These are phyloP conservation scores for Colletotrichum kahawae DNA, from an alignment of 2,329 filamentous ascomycete genomes.

Conservation along the genomic window DNA sequence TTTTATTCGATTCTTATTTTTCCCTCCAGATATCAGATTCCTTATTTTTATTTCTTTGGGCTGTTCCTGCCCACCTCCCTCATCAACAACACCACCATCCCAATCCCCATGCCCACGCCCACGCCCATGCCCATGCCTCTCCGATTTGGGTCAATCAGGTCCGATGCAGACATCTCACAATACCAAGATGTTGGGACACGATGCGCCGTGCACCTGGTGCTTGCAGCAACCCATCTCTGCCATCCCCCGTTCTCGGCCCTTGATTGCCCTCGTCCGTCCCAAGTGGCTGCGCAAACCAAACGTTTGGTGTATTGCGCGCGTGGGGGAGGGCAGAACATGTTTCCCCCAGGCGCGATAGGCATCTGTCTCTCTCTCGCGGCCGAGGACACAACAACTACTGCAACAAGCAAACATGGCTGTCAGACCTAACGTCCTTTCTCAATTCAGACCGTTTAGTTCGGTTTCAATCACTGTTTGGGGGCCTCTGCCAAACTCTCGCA, in stretches of 20 bases:
- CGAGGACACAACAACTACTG: neutral
- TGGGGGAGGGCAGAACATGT: neutral
- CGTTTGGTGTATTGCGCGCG: neutral
- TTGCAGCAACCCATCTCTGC: neutral
- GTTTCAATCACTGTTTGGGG: neutral
- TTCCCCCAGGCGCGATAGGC: neutral
- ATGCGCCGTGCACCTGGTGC: neutral
- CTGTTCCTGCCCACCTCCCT: neutral
- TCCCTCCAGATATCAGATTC: neutral
- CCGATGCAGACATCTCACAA: neutral
- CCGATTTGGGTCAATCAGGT: constrained; percentile 6
- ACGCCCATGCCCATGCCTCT: neutral
- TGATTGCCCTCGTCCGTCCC: neutral
- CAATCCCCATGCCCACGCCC: neutral
- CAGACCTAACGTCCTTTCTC: neutral
- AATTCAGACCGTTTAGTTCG: neutral
- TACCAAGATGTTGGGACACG: neutral
- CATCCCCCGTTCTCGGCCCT: neutral
- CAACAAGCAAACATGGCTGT: neutral
- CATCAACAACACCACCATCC: neutral
- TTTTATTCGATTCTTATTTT: neutral
- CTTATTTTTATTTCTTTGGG: neutral
- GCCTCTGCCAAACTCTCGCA: neutral
- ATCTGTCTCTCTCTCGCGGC: neutral
- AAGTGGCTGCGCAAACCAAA: neutral